These are phyloP conservation scores for Noccaea caerulescens DNA, from an alignment of 345 rosid species.

Conservation along the genomic window DNA sequence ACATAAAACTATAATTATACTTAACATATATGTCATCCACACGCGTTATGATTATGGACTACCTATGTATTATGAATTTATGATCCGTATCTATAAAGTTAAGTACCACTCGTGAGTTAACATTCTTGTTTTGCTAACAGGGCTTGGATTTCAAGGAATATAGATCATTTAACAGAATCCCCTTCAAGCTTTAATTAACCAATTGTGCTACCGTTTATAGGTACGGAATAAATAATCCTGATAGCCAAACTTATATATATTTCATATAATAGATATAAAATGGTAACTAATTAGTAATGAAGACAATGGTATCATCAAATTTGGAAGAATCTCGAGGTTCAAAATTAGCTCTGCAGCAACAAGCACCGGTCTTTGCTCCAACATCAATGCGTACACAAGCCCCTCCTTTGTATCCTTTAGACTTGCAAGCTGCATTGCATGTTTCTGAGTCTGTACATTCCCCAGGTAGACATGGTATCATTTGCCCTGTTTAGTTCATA, in stretches of 20 bases:
- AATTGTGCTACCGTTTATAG: no score
- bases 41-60: no score
- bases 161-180: no score
- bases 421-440: conserved; percentile 23
- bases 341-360: conserved; percentile 23
- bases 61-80: no score
- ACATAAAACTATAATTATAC: no score
- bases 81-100: no score
- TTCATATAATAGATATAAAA: not conserved
- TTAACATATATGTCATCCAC: no score
- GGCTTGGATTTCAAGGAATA: no score
- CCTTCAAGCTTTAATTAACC: no score
- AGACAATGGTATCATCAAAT: not conserved
- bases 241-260: not conserved
- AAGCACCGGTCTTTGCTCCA: conserved; percentile 4
- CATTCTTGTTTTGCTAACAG: no score
- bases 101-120: no score
- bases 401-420: conserved; percentile 34
- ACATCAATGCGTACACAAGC: not conserved
- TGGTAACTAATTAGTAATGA: conserved; percentile 3
- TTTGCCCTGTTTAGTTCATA: conserved; percentile 26
- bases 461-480: conserved; percentile 18
- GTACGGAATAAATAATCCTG: no score
- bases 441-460: not conserved
- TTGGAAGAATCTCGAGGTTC: conserved; percentile 11